A percentile compares a stretch with the other conserved stretches of the same genome.
Conservation (phyloP, 1,284 basidiomycete species). For the Thelephora terrestris region DNA sequence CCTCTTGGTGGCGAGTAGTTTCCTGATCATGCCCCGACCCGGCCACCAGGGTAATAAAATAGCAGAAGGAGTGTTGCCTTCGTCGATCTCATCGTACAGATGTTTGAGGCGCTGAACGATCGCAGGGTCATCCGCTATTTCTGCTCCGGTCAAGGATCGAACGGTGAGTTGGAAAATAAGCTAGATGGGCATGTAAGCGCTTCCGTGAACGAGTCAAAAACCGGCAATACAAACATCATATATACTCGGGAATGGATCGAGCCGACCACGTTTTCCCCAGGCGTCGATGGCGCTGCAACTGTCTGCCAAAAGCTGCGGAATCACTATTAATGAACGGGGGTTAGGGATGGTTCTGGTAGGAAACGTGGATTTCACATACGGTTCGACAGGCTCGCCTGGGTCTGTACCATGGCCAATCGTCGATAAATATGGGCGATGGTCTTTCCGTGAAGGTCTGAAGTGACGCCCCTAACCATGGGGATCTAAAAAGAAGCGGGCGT, state of each 20-base stretch:
- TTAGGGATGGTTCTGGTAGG: conserved; percentile 8
- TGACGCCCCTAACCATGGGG: conserved; percentile 62
- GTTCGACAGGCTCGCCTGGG: conserved; percentile 42
- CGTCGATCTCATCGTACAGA: conserved; percentile 57
- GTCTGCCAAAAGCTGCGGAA: conserved; percentile 53
- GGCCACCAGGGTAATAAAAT: conserved; percentile 67
- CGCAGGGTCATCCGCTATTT: conserved; percentile 53
- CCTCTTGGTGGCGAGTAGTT: conserved; percentile 57
- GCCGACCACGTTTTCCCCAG: conserved; percentile 49
- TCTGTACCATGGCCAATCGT: conserved; percentile 51
- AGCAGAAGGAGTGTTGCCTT: conserved; percentile 57
- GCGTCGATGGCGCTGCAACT: conserved; percentile 43
- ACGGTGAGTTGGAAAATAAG: conserved; percentile 63
- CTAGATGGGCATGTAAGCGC: conserved; percentile 23
- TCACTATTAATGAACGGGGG: conserved; percentile 30
- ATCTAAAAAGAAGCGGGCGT: conserved; percentile 31
- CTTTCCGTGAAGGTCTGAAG: conserved; percentile 51
- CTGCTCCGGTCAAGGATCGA: conserved; percentile 50
- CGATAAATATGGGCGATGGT: conserved; percentile 57
- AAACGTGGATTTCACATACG: conserved; percentile 32
- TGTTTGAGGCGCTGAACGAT: conserved; percentile 47
- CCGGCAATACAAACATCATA: conserved; percentile 42
- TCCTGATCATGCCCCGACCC: conserved; percentile 55
- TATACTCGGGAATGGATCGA: conserved; percentile 56
- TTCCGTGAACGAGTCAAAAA: neutral